A percentile compares a stretch with the other conserved stretches of the same genome.
These are phyloP conservation scores for Salinomyces thailandicus DNA, from an alignment of 2,329 filamentous ascomycete genomes.

Conservation along the genomic window DNA sequence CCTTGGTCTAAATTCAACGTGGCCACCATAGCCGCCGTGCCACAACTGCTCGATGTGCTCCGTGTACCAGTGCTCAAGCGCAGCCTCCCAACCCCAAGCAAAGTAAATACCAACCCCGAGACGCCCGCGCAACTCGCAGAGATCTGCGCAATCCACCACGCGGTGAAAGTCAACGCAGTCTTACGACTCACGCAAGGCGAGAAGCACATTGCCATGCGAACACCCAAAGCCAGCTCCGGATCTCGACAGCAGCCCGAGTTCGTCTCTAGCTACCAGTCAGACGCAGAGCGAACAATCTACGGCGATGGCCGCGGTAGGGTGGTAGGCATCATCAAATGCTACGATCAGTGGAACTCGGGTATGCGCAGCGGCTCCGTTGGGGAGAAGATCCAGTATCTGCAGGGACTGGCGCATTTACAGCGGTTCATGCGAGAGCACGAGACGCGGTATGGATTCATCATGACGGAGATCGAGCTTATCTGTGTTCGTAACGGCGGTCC, in stretches of 20 bases:
- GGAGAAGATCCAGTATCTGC: slow-evolving; percentile 80
- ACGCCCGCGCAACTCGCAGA: slow-evolving; percentile 66
- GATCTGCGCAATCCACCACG: slow-evolving; percentile 68
- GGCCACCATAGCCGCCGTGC: slow-evolving; percentile 59
- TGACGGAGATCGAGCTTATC: slow-evolving; percentile 91
- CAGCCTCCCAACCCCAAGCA: slow-evolving; percentile 49
- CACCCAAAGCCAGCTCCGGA: slow-evolving; percentile 22
- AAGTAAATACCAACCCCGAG: slow-evolving; percentile 51
- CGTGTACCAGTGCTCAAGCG: slow-evolving; percentile 48
- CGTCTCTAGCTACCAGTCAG: slow-evolving; percentile 51
- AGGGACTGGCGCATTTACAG: slow-evolving; percentile 75
- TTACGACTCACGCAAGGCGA: slow-evolving; percentile 65
- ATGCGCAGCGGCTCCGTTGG: slow-evolving; percentile 80
- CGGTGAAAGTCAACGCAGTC: slow-evolving; percentile 77
- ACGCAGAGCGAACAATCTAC: slow-evolving; percentile 38
- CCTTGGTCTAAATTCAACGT: slow-evolving; percentile 74
- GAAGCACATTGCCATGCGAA: slow-evolving; percentile 46
- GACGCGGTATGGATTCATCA: slow-evolving; percentile 89
- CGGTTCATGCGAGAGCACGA: slow-evolving; percentile 87
- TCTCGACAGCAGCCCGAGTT: slow-evolving; percentile 53
- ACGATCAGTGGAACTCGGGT: slow-evolving; percentile 88
- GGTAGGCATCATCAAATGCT: slow-evolving; percentile 80
- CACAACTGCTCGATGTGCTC: slow-evolving; percentile 61
- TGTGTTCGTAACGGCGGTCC: slow-evolving; percentile 67
- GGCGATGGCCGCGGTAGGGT: slow-evolving; percentile 48